Conservation (phyloP, 2,329 filamentous ascomycete species). For the Botrytis byssoidea region DNA sequence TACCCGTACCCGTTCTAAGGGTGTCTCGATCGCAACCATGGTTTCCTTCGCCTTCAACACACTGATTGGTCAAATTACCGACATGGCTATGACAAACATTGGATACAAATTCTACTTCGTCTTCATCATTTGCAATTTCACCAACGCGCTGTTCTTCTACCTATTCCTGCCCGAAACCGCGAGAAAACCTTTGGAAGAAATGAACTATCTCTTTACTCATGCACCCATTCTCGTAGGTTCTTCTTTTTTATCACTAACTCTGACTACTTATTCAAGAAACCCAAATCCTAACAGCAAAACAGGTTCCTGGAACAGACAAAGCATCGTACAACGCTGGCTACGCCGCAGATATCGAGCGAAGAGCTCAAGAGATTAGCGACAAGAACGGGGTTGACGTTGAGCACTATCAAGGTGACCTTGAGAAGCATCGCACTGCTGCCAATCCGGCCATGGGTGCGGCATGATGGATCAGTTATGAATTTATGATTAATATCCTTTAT, state of each 20-base stretch:
- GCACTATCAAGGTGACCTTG: not conserved
- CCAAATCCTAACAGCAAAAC: not conserved
- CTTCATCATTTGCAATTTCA: slow-evolving; percentile 67
- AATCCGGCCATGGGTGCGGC: not conserved
- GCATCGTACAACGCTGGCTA: slow-evolving; percentile 48
- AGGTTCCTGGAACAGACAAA: slow-evolving; percentile 54
- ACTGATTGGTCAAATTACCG: slow-evolving; percentile 69
- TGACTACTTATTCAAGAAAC: not conserved
- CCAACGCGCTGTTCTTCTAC: slow-evolving; percentile 68
- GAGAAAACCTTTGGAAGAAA: slow-evolving; percentile 58
- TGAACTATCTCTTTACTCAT: slow-evolving; percentile 42
- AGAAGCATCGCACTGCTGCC: not conserved
- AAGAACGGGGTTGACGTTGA: slow-evolving; percentile 42
- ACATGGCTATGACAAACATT: slow-evolving; percentile 50
- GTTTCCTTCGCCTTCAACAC: slow-evolving; percentile 73
- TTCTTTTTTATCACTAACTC: not conserved
- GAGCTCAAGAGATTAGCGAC: slow-evolving; percentile 55
- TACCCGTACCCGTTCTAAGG: slow-evolving; percentile 71
- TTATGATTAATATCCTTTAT: not conserved
- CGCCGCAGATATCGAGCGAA: slow-evolving; percentile 56
- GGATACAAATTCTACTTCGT: slow-evolving; percentile 53
- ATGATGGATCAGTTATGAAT: not conserved
- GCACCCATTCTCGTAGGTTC: slow-evolving; percentile 54
- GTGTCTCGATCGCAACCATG: slow-evolving; percentile 74
- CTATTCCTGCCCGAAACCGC: slow-evolving; percentile 64